A percentile compares a stretch with the other conserved stretches of the same genome.
These are phyloP conservation scores for Artemisia annua DNA, from an alignment of 129 eudicot genomes.

Conservation along the genomic window DNA sequence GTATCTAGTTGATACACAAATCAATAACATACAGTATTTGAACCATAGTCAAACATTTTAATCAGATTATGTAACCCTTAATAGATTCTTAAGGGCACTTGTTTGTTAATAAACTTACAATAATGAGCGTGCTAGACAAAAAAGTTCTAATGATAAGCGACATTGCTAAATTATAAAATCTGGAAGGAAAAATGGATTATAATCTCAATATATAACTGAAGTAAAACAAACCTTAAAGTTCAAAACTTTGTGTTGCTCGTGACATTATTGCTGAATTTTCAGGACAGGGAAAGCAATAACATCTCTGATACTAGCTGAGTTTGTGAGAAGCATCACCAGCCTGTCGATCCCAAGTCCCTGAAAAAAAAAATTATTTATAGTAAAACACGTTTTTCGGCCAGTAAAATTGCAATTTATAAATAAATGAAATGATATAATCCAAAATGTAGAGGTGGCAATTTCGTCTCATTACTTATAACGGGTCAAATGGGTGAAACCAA, in stretches of 20 bases:
- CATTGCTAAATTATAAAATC: not conserved
- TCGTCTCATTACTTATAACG: not conserved
- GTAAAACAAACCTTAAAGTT: not conserved
- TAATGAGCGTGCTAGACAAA: not conserved
- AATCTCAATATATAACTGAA: not conserved
- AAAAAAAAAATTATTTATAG: not conserved
- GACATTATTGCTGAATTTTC: conserved; percentile 62
- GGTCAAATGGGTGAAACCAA: not conserved
- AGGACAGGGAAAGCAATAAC: conserved; percentile 96
- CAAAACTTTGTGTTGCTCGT: not conserved
- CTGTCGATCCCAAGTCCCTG: conserved; percentile 95
- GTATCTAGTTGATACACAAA: too few species aligned
- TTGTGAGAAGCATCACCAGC: conserved; percentile 91
- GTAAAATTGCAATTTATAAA: not conserved
- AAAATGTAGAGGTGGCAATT: not conserved
- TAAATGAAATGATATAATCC: not conserved
- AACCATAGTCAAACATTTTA: not conserved
- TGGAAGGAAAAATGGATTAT: not conserved
- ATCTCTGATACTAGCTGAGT: conserved; percentile 93
- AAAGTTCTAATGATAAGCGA: not conserved
- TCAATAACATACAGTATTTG: too few species aligned
- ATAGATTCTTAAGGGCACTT: not conserved
- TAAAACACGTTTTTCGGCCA: not conserved
- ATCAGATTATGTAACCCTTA: not conserved
- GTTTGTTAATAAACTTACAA: not conserved